Base-by-base conservation (phyloP, 495 filamentous ascomycete genomes). In the Venustampulla echinocandica region DNA sequence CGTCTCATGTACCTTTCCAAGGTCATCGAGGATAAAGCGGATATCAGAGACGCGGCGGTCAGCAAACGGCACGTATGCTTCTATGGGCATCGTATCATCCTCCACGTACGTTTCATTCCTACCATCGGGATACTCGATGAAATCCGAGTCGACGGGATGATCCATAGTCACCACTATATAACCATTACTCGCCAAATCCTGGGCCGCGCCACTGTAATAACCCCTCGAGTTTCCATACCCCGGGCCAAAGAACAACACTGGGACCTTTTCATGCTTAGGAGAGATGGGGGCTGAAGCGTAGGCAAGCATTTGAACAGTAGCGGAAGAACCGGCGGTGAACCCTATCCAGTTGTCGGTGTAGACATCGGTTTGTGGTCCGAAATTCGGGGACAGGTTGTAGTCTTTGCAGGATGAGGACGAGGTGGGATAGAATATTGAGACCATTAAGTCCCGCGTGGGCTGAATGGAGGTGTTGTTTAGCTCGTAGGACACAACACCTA, bases 131-230 rank as follows among this genome's bases (percentile, higher is more conserved):
- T 40, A 40, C 33, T 71, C 67, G 20, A 40, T 40, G 18, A 40
- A 40, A 9, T 23, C 37, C 3, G 37, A 20, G 18, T 40, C 37
- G 10, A 20, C 6, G 15, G 37, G 37, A n/a, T 40, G 37, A n/a
- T 40, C 37, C 20, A 40, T 40, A 3, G 17, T 23, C 5, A 40
- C 18, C 15, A 40, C 37, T 4, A 55, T 76, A 72, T 11, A 68
- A 32, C 74, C 73, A 14, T 58, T 45, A 46, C 68, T 72, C 4
- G 74, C 70, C 14, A 77, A 58, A 24, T 62, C 60, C 42, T 66
- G 56, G n/a, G 61, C 54, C 14, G 66, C 47, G 22, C 57, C 60
- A 10, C 55, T 67, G 54, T 77, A 74, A 7, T 67, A n/a, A 2
- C 61, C 35, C 14, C 68, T 56, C 3, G 62, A 54, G 7, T 44